phyloP scores from a whole-genome alignment of 2,329 filamentous ascomycete species.

The Penicillium paneum region DNA sequence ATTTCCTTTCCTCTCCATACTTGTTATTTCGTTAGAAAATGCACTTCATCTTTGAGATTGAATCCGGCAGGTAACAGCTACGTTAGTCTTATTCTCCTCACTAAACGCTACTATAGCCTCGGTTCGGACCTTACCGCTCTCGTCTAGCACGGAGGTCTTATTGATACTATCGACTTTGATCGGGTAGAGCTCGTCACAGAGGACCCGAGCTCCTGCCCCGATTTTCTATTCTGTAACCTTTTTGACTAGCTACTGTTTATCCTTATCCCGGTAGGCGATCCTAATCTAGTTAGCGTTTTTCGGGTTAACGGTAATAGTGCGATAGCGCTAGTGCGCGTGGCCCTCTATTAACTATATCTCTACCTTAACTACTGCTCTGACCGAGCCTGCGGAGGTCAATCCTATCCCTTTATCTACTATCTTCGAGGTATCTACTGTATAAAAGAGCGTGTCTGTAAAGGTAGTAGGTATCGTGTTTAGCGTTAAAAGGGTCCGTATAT shows the following conservation, averaged over 20 bases:
- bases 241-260: not conserved
- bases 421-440: constrained; percentile 14
- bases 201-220: not conserved
- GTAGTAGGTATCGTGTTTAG: constrained; percentile 16
- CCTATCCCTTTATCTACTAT: constrained; percentile 9
- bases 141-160: constrained; percentile 9
- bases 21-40: no score
- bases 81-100: constrained; percentile 11
- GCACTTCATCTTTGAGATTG: constrained; percentile 24
- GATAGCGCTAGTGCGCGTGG: constrained; percentile 1
- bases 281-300: constrained; percentile 8
- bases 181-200: constrained; percentile 9
- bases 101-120: constrained; percentile 10
- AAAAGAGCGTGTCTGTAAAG: constrained; percentile 18
- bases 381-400: not conserved
- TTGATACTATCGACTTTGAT: constrained; percentile 15
- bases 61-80: constrained; percentile 14
- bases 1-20: no score
- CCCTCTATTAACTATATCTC: constrained; percentile 8
- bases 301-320: not conserved
- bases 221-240: not conserved
- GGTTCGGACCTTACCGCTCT: constrained; percentile 4
- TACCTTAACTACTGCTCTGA: constrained; percentile 1
- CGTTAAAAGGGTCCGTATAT: constrained; percentile 19
- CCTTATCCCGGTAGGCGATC: constrained; percentile 1